Conservation (phyloP, 2,329 filamentous ascomycete species). For the Pseudocercospora fijiensis region DNA sequence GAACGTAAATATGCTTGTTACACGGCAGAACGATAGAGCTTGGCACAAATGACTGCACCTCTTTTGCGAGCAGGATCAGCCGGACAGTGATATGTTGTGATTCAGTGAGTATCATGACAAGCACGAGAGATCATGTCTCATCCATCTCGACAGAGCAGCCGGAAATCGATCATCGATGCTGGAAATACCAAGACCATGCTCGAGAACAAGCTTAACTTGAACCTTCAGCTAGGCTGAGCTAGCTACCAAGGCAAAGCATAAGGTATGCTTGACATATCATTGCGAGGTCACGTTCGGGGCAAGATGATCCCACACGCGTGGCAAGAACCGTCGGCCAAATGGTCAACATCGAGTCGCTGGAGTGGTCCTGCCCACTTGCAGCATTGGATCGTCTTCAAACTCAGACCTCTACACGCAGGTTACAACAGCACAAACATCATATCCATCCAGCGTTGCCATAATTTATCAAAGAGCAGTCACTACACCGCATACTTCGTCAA, state of each 20-base stretch:
- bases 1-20: constrained; percentile 1
- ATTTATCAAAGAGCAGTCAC: not conserved
- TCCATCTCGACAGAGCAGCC: not conserved
- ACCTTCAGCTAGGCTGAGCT: not conserved
- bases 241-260: not conserved
- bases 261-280: not conserved
- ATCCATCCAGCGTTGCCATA: not conserved
- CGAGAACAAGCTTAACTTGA: constrained; percentile 1
- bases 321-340: not conserved
- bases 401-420: not conserved
- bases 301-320: not conserved
- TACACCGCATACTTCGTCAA: not conserved
- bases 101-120: not conserved
- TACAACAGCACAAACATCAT: not conserved
- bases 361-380: not conserved
- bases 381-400: not conserved
- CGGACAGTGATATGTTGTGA: not conserved
- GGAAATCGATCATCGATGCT: not conserved
- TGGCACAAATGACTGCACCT: not conserved
- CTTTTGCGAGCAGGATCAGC: not conserved
- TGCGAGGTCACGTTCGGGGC: not conserved
- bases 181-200: not conserved
- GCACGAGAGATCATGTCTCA: not conserved
- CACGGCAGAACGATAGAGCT: constrained; percentile 1
- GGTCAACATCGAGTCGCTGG: not conserved